Base-by-base conservation (phyloP, 306 rosid genomes). In the Pyrus communis region DNA sequence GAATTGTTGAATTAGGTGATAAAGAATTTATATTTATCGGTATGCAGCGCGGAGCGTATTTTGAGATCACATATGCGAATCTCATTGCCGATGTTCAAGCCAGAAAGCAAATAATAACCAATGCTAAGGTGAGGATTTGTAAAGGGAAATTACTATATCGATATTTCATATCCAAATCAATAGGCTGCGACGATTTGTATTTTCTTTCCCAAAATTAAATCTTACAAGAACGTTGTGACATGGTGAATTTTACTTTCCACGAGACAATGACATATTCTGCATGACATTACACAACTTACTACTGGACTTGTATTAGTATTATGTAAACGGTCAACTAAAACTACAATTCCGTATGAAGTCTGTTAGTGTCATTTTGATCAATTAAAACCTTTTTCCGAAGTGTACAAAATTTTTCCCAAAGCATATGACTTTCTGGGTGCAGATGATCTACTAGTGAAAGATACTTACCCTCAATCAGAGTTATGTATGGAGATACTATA, bases 21-120 rank as follows among this genome's bases (percentile, higher is more conserved):
- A 22, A 2, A 68, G 55, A 22, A 46, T 55, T 49, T 70, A 45
- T 66, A 22, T 79, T 76, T 75, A 69, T 57, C 81, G 70, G 40
- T 63, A 21, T 61, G 65, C 96, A 95, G 96, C 88, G 98, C 22
- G 96, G 95, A 45, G 82, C 92, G 79, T 87, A 75, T 84, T 95
- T 95, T 60, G 99, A 95, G 82, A 83, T 95, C 30, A 75, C 86
- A 18, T 90, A 95, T 46, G 83, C 88, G 22, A 79, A 79, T 81
- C 74, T 92, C 71, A 73, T 91, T 69, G 46, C 77, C 1, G 91
- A 91, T 77, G 59, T 75, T 42, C 93, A 88, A 38, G 54, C 73
- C 17, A 88, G 97, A 89, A 86, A 89, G 82, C 96, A 87, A 81
- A 68, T 89, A 76, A 89, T 92, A 84, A 72, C 91, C 79, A 82